phyloP scores from a whole-genome alignment of 768 basidiomycete genomes.

The Pisolithus tinctorius region DNA sequence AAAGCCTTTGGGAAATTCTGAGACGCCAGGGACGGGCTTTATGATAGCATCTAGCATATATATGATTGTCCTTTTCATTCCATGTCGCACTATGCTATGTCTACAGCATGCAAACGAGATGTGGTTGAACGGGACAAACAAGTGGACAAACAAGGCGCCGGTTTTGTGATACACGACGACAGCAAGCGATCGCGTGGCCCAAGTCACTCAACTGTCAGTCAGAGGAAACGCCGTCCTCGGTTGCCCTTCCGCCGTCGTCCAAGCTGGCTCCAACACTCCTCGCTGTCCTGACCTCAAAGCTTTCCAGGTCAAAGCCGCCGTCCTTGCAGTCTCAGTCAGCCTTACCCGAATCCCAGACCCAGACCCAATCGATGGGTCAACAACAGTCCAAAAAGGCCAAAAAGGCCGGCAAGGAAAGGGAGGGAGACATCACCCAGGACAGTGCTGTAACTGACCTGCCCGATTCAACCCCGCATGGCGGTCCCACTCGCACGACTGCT shows the following conservation, averaged over 20 bases:
- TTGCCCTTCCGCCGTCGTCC: constrained; percentile 14
- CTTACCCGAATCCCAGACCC: constrained; percentile 31
- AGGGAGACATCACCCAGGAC: constrained; percentile 44
- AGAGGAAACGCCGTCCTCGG: neutral
- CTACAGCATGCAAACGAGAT: neutral
- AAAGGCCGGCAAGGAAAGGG: constrained; percentile 66
- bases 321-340: constrained; percentile 66
- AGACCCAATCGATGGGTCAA: constrained; percentile 65
- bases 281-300: constrained; percentile 66
- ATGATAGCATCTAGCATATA: constrained; percentile 17
- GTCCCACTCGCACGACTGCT: constrained; percentile 40
- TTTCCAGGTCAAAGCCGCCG: constrained; percentile 65
- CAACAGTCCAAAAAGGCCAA: constrained; percentile 78
- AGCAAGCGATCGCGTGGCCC: constrained; percentile 19
- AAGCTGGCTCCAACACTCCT: constrained; percentile 82
- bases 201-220: constrained; percentile 16
- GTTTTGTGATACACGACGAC: constrained; percentile 8
- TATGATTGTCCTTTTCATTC: constrained; percentile 12
- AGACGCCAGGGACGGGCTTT: constrained; percentile 11
- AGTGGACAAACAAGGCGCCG: constrained; percentile 27
- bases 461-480: constrained; percentile 32
- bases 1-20: constrained; percentile 97
- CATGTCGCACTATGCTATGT: constrained; percentile 22
- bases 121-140: constrained; percentile 16
- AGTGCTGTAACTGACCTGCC: constrained; percentile 33